Base-by-base conservation (phyloP, 2,329 filamentous ascomycete species). In the Macrophomina phaseolina region DNA sequence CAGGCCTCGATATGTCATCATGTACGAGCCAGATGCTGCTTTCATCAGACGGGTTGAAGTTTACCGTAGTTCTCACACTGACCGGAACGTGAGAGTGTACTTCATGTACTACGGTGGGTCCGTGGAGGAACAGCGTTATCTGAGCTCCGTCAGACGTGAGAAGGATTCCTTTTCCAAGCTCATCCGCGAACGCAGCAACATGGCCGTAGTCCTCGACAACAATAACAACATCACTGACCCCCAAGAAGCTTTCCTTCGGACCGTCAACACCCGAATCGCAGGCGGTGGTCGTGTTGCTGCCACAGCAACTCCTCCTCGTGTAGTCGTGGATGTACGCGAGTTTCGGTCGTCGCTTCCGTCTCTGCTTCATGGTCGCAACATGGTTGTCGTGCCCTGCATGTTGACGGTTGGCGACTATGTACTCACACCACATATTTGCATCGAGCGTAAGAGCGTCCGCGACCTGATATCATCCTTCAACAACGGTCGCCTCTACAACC, bases 361-460 rank as follows among this genome's bases (percentile, higher is more conserved):
- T 1, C 86, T 99, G 4, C 85, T 98, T 2, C 94, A 99, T 77
- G 95, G 92, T 0, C 90, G 92, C 62, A 92, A 88, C 72, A 94
- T 97, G 83, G 84, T 93, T 40, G 89, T 98, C 51, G 90, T 98
- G 0, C 95, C 95, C 1, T 97, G 94, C 79, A 96, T 97, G 87
- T 83, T 99, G 68, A 99, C 94, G 0, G 94, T 99, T 0, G 95
- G 93, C 70, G 95, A 99, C 81, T 99, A 99, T 79, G 90, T 99
- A 68, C 85, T 99, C 49, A 95, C 92, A 1, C 94, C 94, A 0
- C 87, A 89, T 70, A 95, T 98, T 71, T 97, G 93, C 79, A 87
- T 99, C 38, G 95, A 99, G 81, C 91, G 95, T 56, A 99, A 99
- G 81, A 96, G 92, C 32, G 86, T 99, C 74, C 89, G 89, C 74